phyloP scores from a whole-genome alignment of 345 rosid species.

The Cardamine resedifolia region DNA sequence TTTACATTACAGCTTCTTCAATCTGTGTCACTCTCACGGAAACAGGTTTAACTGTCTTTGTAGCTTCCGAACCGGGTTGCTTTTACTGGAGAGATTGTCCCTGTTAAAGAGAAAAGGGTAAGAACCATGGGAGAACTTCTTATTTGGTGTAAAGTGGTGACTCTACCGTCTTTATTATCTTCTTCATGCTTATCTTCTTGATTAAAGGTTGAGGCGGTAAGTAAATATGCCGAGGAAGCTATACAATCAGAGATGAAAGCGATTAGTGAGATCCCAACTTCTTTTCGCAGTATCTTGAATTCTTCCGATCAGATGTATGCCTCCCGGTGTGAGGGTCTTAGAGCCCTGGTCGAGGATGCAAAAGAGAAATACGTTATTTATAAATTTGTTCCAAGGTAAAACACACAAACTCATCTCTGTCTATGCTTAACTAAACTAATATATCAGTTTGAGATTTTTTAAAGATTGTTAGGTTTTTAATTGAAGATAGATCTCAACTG shows the following conservation, averaged over 20 bases:
- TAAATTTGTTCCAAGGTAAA: slow-evolving; percentile 71
- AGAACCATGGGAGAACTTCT: background rate
- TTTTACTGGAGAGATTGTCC: slow-evolving; percentile 67
- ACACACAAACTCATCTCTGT: slow-evolving; percentile 3
- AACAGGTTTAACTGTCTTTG: slow-evolving; percentile 27
- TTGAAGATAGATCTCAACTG: slow-evolving; percentile 3
- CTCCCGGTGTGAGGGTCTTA: slow-evolving; percentile 63
- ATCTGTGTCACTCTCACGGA: background rate
- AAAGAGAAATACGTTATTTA: slow-evolving; percentile 59
- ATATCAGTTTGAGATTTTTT: slow-evolving; percentile 2
- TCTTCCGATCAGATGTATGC: slow-evolving; percentile 57
- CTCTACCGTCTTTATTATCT: background rate
- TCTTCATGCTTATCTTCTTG: slow-evolving; percentile 6
- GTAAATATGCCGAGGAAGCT: slow-evolving; percentile 52
- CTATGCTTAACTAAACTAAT: background rate
- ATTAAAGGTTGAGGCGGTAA: slow-evolving; percentile 28
- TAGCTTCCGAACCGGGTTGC: slow-evolving; percentile 83
- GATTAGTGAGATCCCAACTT: slow-evolving; percentile 43
- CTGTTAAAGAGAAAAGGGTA: slow-evolving; percentile 74
- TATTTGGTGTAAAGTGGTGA: background rate
- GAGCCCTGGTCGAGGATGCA: slow-evolving; percentile 54
- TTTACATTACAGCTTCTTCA: slow-evolving; percentile 1
- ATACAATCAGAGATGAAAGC: slow-evolving; percentile 52
- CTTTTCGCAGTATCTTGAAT: slow-evolving; percentile 68
- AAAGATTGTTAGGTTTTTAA: background rate